phyloP scores from a whole-genome alignment of 1,284 basidiomycete genomes.

The Trametes pubescens region DNA sequence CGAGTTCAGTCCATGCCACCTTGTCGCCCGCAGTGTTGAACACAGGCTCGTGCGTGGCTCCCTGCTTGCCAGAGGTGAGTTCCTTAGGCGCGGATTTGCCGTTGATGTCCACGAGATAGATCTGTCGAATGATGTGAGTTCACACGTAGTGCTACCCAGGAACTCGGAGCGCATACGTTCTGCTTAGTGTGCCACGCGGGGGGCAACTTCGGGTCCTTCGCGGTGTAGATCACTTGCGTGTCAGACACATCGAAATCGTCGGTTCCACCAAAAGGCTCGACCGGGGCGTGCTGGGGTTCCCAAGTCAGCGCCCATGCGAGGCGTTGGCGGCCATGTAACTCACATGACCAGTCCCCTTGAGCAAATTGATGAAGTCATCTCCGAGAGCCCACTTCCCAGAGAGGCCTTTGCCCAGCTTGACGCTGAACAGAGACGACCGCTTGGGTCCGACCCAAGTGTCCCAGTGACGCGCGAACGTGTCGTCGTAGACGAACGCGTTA shows the following conservation, averaged over 20 bases:
- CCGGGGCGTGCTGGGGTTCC: conserved; percentile 64
- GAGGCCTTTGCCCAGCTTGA: conserved; percentile 56
- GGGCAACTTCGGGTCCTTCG: conserved; percentile 81
- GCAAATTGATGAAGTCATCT: conserved; percentile 61
- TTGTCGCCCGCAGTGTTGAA: conserved; percentile 75
- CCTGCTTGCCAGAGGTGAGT: conserved; percentile 84
- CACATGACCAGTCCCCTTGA: conserved; percentile 75
- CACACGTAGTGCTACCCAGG: too few relatives aligned
- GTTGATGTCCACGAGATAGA: conserved; percentile 69
- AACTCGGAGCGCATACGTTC: too few relatives aligned
- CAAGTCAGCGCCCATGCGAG: neutral
- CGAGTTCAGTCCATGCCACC: conserved; percentile 87
- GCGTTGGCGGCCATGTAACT: conserved; percentile 28
- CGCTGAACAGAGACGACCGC: conserved; percentile 72
- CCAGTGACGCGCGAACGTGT: conserved; percentile 85
- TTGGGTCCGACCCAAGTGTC: conserved; percentile 87
- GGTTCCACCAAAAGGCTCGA: conserved; percentile 83
- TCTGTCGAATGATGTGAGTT: conserved; percentile 46
- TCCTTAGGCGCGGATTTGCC: conserved; percentile 60
- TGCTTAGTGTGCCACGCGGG: conserved; percentile 84
- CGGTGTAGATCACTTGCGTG: conserved; percentile 79
- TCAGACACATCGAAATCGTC: conserved; percentile 81
- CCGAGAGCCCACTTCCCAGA: conserved; percentile 63
- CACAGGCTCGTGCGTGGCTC: conserved; percentile 76
- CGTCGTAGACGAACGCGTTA: conserved; percentile 82